These are phyloP conservation scores for Dendrobium catenatum DNA, from an alignment of 106 monocot genomes.

Conservation along the genomic window DNA sequence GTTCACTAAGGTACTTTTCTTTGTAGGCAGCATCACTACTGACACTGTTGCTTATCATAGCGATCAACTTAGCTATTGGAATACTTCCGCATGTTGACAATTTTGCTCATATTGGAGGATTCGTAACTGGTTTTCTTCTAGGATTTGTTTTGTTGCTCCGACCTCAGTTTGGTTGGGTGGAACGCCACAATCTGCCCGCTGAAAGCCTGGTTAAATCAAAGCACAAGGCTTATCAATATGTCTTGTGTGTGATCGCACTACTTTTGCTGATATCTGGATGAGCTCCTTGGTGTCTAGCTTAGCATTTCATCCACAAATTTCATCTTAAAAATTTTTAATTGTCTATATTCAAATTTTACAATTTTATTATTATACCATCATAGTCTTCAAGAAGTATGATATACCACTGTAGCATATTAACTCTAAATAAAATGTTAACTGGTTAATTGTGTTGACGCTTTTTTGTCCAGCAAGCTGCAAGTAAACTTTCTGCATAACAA, in stretches of 20 bases:
- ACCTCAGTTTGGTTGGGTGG: slow-evolving; percentile 57
- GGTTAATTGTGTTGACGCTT: no score
- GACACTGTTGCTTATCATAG: slow-evolving; percentile 44
- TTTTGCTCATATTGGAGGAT: slow-evolving; percentile 67
- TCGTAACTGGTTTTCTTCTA: slow-evolving; percentile 46
- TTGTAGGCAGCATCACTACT: slow-evolving; percentile 39
- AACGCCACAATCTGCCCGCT: slow-evolving; percentile 24
- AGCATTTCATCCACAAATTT: no score
- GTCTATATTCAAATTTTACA: no score
- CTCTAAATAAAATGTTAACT: no score
- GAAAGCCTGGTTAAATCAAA: slow-evolving; percentile 20
- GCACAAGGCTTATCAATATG: slow-evolving; percentile 37
- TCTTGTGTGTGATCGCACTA: slow-evolving; percentile 21
- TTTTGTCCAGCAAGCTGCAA: no score
- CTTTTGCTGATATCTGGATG: slow-evolving; percentile 38
- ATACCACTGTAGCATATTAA: no score
- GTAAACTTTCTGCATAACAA: no score
- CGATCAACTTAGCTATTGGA: slow-evolving; percentile 54
- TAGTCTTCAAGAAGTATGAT: no score
- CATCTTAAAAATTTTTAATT: no score
- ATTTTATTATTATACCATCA: no score
- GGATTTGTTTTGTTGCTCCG: slow-evolving; percentile 49
- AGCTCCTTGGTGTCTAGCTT: background rate
- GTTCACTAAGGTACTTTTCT: background rate
- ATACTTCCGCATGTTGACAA: slow-evolving; percentile 59